phyloP scores from a whole-genome alignment of 768 basidiomycete species.

The Cubamyces sp. region DNA sequence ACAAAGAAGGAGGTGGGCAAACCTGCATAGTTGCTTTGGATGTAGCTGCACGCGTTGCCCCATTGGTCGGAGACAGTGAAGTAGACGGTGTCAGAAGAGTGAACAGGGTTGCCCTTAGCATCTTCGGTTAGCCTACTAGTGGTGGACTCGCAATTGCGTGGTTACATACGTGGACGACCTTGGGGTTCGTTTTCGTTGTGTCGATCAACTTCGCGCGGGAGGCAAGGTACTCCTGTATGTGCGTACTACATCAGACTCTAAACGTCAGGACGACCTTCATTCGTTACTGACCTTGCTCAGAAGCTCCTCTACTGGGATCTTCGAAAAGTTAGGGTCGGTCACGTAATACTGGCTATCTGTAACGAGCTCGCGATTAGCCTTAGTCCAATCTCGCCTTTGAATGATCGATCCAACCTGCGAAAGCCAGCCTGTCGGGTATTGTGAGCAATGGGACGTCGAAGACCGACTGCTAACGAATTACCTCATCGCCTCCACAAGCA shows the following conservation, averaged over 20 bases:
- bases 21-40: constrained; percentile 89
- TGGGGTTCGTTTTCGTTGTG: constrained; percentile 61
- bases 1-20: constrained; percentile 23
- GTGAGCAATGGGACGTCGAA: background rate
- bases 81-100: constrained; percentile 93
- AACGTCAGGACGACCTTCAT: background rate
- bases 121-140: background rate
- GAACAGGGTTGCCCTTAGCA: constrained; percentile 75
- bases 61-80: constrained; percentile 87
- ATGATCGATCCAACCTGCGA: constrained; percentile 62
- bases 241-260: background rate
- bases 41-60: constrained; percentile 90
- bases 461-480: constrained; percentile 36
- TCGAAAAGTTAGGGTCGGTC: constrained; percentile 81
- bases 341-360: constrained; percentile 88
- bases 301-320: constrained; percentile 80
- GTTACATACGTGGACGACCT: constrained; percentile 64
- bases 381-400: background rate
- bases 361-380: background rate
- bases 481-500: constrained; percentile 85
- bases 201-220: constrained; percentile 82
- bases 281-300: constrained; percentile 70
- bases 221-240: constrained; percentile 74
- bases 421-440: constrained; percentile 45
- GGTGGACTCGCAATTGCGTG: background rate